Base-by-base conservation (phyloP, 495 filamentous ascomycete species). In the Corynascus novoguineensis region DNA sequence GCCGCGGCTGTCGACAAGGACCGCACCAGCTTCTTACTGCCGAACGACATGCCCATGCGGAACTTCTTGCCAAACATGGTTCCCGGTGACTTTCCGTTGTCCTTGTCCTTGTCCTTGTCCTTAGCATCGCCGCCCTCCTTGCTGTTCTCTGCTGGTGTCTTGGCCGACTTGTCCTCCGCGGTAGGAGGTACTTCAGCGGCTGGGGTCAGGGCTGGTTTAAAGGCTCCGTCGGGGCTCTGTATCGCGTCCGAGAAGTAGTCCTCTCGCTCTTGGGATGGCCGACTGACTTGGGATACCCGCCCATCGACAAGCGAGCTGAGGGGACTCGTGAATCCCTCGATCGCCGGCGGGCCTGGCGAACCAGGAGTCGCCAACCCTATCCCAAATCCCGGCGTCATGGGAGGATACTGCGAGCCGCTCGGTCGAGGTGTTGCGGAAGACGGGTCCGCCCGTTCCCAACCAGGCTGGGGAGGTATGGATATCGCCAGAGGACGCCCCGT, bases 61-160 rank as follows among this genome's bases (percentile, higher is more conserved):
- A 96, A 92, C 64, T 92, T 93, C 65, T 92, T 92, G 4, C 85
- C 83, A 64, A 95, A 95, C 11, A 89, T 71, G 1, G 82, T 86
- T 22, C 78, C 78, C 1, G 81, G 77, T 37, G 86, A 83, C 65
- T 92, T 95, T 19, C 75, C 70, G 55, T 71, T 84, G 68, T 89
- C 87, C 28, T 79, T 83, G 35, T 90, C 65, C n/a, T 65, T 85
- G 56, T 84, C 83, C 66, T 71, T 83, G 70, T 89, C 86, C 25
- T 79, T 83, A 31, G 19, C 44, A 11, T 90, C 86, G 31, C 72
- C 68, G 11, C 52, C 0, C 86, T 82, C 44, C 25, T 76, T 73
- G 45, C 38, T 46, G 37, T 55, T 50, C 9, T 53, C 64, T 10
- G 29, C 49, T 0, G 65, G 50, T 10, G 61, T 47, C 57, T 68